Percentiles rank a stretch among this genome's conserved stretches.
Conservation (phyloP, 306 rosid genomes). For the Vigna radiata region DNA sequence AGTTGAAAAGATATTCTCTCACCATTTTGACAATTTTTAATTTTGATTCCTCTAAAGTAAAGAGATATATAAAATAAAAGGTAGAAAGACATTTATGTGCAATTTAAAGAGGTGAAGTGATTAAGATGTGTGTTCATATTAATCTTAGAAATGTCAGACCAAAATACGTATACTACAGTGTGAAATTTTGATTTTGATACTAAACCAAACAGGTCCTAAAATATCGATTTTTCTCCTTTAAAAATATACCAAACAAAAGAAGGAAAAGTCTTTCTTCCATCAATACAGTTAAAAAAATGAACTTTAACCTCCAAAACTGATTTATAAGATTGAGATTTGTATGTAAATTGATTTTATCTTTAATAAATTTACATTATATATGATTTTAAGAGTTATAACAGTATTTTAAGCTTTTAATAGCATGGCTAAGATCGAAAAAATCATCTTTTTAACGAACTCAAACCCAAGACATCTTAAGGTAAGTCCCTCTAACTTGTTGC, state of each 20-base stretch:
- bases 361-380: not conserved
- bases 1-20: slow-evolving; percentile 2
- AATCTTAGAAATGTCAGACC: not conserved
- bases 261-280: not conserved
- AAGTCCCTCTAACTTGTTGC: slow-evolving; percentile 35
- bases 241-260: not conserved
- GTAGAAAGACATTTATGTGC: not conserved
- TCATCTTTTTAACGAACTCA: not conserved
- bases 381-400: not conserved
- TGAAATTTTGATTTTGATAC: not conserved
- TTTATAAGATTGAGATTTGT: too few relatives aligned
- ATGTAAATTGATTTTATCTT: too few relatives aligned
- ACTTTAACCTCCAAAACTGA: too few relatives aligned
- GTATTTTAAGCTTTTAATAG: not conserved
- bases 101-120: not conserved
- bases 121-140: not conserved
- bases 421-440: not conserved
- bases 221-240: not conserved
- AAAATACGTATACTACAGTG: not conserved
- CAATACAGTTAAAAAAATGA: not conserved
- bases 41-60: not conserved
- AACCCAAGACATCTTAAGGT: not conserved
- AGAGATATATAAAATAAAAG: not conserved
- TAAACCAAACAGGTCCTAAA: not conserved
- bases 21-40: not conserved